A percentile compares a stretch with the other conserved stretches of the same genome.
Conservation (phyloP, 163 green algal species). For the Chloroidium sp. region DNA sequence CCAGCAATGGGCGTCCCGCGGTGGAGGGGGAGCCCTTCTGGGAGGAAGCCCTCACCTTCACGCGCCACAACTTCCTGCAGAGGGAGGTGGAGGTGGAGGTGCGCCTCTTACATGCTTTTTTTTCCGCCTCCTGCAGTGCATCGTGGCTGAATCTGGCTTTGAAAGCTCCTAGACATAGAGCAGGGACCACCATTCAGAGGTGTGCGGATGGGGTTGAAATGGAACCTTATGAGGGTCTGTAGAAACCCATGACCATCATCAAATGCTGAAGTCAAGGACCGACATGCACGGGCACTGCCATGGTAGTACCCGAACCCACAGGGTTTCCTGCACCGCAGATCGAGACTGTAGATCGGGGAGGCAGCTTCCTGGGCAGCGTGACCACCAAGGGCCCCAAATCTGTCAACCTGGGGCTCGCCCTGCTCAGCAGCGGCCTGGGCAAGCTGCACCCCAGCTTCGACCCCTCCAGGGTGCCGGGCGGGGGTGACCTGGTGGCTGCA, state of each 20-base stretch:
- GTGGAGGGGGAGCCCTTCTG: constrained; percentile 56
- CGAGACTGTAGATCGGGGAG: constrained; percentile 49
- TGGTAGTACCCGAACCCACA: no score
- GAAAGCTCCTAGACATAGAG: no score
- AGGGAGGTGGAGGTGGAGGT: constrained; percentile 25
- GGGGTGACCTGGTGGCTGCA: constrained; percentile 44
- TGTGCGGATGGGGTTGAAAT: no score
- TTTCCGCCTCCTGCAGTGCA: no score
- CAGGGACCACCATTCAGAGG: no score
- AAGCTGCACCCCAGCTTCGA: constrained; percentile 70
- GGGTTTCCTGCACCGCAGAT: constrained; percentile 9
- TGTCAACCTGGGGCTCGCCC: constrained; percentile 39
- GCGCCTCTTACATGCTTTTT: no score
- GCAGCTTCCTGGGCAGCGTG: constrained; percentile 70
- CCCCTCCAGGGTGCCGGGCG: constrained; percentile 30
- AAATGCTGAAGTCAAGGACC: no score
- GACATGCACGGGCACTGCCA: no score
- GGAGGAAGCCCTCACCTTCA: constrained; percentile 78
- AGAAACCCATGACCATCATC: no score
- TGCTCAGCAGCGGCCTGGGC: constrained; percentile 58
- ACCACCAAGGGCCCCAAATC: constrained; percentile 21
- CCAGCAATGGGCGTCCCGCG: constrained; percentile 7
- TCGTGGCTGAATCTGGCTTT: no score
- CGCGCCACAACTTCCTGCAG: constrained; percentile 51
- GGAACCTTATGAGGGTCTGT: no score